Conservation (phyloP, 768 basidiomycete species). For the Leccinum disarticulatum region DNA sequence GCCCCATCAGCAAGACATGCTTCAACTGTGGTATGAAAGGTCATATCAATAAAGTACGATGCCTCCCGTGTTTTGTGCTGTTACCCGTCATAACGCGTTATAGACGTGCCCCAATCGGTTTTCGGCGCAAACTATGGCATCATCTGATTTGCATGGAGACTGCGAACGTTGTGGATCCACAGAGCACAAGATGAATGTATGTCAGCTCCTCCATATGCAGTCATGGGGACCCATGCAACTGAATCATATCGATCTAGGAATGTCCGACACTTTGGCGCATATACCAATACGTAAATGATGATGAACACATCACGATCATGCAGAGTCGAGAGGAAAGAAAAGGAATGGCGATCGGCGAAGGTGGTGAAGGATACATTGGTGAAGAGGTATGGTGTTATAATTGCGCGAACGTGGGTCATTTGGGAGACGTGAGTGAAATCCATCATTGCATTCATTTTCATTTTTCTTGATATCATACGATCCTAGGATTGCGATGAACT, state of each 20-base stretch:
- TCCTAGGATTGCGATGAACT: slow-evolving; percentile 61
- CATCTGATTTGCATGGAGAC: slow-evolving; percentile 38
- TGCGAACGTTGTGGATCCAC: slow-evolving; percentile 71
- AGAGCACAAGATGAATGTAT: slow-evolving; percentile 63
- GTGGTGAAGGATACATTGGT: slow-evolving; percentile 79
- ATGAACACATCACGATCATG: slow-evolving; percentile 47
- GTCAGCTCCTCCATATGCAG: slow-evolving; percentile 18
- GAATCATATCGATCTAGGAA: slow-evolving; percentile 48
- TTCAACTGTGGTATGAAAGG: slow-evolving; percentile 84
- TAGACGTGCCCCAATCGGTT: slow-evolving; percentile 74
- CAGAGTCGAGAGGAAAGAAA: slow-evolving; percentile 49
- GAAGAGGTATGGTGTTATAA: slow-evolving; percentile 80
- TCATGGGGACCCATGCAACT: background rate
- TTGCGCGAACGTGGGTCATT: slow-evolving; percentile 70
- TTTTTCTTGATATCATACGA: background rate
- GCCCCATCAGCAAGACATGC: slow-evolving; percentile 80
- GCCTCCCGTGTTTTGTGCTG: background rate
- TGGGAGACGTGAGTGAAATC: slow-evolving; percentile 66
- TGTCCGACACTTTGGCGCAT: slow-evolving; percentile 82
- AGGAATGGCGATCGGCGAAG: slow-evolving; percentile 54
- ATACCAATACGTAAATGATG: slow-evolving; percentile 67
- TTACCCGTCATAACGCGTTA: slow-evolving; percentile 1
- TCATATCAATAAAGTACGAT: slow-evolving; percentile 62
- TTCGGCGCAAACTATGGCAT: slow-evolving; percentile 16
- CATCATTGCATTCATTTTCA: background rate